A percentile compares a stretch with the other conserved stretches of the same genome.
phyloP scores from a whole-genome alignment of 345 rosid species.

The Luvunga scandens region DNA sequence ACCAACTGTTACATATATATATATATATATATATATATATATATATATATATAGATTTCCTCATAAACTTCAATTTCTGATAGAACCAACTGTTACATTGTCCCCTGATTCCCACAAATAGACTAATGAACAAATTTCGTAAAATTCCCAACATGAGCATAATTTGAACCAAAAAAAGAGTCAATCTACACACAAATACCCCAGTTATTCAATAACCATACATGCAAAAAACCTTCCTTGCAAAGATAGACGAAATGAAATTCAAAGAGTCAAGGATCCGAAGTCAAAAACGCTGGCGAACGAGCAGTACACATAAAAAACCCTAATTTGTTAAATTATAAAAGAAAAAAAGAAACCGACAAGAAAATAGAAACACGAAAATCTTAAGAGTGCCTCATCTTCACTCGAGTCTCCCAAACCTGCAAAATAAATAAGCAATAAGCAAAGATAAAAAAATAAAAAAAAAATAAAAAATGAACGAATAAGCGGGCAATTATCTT shows the following conservation, averaged over 20 bases:
- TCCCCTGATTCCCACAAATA: neutral
- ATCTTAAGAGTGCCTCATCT: slow-evolving; percentile 37
- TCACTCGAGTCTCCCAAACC: slow-evolving; percentile 24
- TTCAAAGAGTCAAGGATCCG: too few species aligned
- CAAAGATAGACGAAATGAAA: too few species aligned
- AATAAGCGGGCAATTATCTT: too few species aligned
- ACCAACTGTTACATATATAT: too few species aligned
- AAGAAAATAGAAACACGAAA: slow-evolving; percentile 5
- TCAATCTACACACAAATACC: neutral
- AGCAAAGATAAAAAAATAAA: too few species aligned
- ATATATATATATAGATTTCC: too few species aligned
- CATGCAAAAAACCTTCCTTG: too few species aligned
- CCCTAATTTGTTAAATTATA: neutral
- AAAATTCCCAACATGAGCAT: neutral
- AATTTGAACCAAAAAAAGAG: neutral
- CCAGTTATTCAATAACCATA: neutral
- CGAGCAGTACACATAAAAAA: neutral
- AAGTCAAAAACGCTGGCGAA: too few species aligned
- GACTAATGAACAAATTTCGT: neutral
- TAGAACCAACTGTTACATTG: neutral
- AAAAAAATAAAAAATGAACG: too few species aligned
- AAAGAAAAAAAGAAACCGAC: neutral
- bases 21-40: too few species aligned
- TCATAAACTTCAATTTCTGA: neutral
- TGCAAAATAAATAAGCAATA: neutral